Evolutionary conservation across 2,329 filamentous ascomycete genomes (phyloP).

Genomic region (Alternaria postmessia): DNA sequence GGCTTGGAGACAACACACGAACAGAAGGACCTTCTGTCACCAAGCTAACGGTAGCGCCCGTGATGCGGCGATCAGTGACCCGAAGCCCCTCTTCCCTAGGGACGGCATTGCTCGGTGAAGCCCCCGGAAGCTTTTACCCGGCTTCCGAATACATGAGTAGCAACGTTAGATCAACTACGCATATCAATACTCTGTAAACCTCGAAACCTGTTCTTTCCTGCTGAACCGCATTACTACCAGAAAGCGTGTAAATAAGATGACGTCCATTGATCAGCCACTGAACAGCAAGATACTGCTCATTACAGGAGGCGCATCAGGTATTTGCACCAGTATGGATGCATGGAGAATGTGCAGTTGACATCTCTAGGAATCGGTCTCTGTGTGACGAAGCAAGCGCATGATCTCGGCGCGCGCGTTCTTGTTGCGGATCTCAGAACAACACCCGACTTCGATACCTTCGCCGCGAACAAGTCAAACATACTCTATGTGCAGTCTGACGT

Average conservation of each 20-base stretch:
- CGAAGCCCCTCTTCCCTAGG: background rate
- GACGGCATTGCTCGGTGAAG: background rate
- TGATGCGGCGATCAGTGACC: background rate
- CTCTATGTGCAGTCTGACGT: conserved; percentile 41
- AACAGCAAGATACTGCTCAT: conserved; percentile 45
- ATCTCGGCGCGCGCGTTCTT: conserved; percentile 31
- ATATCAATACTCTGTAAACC: background rate
- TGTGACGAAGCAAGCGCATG: conserved; percentile 39
- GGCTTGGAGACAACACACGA: background rate
- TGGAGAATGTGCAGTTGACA: background rate
- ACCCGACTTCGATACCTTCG: conserved; percentile 29
- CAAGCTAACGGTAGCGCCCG: background rate
- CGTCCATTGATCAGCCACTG: conserved; percentile 41
- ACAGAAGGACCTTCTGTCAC: background rate
- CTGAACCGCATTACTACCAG: background rate
- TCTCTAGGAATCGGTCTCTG: conserved; percentile 44
- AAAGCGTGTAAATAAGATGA: background rate
- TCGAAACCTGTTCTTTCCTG: background rate
- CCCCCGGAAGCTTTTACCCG: background rate
- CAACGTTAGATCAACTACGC: background rate
- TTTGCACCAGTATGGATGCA: background rate
- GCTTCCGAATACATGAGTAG: background rate
- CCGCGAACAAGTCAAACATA: conserved; percentile 29
- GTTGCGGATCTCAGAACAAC: conserved; percentile 39
- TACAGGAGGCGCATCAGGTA: conserved; percentile 49